Evolutionary conservation across 1,284 basidiomycete species (phyloP).

Genomic region (Boletellus sp.): DNA sequence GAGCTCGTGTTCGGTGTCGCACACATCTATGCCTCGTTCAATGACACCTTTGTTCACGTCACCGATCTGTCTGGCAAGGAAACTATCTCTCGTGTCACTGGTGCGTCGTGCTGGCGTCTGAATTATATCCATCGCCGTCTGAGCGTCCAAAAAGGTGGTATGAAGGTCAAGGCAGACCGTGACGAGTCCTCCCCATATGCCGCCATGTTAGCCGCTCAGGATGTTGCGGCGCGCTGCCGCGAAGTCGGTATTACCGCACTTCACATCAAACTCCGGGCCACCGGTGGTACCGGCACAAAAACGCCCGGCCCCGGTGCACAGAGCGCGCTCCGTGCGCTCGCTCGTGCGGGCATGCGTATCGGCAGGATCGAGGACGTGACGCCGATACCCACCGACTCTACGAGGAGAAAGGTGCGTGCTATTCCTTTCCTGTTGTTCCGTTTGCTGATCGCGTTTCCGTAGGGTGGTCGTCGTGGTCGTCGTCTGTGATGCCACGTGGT

Average conservation of each 20-base stretch:
- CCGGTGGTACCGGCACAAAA: conserved; percentile 98
- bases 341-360: conserved; percentile 98
- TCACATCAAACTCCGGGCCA: conserved; percentile 97
- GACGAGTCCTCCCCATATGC: conserved; percentile 99
- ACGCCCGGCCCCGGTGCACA: conserved; percentile 98
- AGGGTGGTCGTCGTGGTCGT: conserved; percentile 99
- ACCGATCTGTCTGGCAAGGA: conserved; percentile 99
- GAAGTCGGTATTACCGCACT: conserved; percentile 98
- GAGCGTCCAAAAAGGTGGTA: conserved; percentile 66
- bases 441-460: conserved; percentile 11
- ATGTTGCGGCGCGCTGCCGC: conserved; percentile 93
- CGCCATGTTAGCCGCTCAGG: conserved; percentile 99
- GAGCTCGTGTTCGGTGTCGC: conserved; percentile 95
- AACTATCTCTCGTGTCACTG: conserved; percentile 97
- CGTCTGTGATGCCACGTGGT: conserved; percentile 65
- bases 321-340: conserved; percentile 96
- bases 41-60: conserved; percentile 99
- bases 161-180: conserved; percentile 99
- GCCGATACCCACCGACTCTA: conserved; percentile 95
- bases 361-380: conserved; percentile 98
- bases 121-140: background rate
- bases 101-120: conserved; percentile 41
- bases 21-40: conserved; percentile 97
- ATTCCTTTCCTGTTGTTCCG: background rate
- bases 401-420: conserved; percentile 79